phyloP scores from a whole-genome alignment of 768 basidiomycete species.

The Russula brevipes region DNA sequence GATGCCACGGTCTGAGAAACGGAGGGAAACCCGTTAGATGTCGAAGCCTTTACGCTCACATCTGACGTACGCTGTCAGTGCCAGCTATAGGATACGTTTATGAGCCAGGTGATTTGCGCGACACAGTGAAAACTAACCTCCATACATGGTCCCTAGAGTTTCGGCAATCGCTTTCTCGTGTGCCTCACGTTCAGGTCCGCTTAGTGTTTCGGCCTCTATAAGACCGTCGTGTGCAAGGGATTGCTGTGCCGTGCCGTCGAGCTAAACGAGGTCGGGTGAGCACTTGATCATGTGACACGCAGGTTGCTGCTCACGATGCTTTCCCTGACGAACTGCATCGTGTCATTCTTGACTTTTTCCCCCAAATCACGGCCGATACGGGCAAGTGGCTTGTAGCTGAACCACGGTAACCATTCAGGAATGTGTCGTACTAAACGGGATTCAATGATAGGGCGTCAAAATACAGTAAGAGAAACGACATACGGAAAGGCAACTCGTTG shows the following conservation, averaged over 20 bases:
- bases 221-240: not conserved
- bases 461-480: not conserved
- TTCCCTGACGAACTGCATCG: not conserved
- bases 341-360: not conserved
- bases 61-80: not conserved
- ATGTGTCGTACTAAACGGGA: not conserved
- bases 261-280: not conserved
- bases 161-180: not conserved
- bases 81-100: not conserved
- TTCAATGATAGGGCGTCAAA: too few species aligned
- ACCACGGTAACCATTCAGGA: not conserved
- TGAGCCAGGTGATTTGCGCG: not conserved
- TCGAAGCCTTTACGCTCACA: too few species aligned
- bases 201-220: not conserved
- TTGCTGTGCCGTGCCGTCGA: not conserved
- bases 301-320: not conserved
- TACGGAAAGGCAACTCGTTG: slow-evolving; percentile 16
- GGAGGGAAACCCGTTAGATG: not conserved
- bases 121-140: not conserved
- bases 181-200: not conserved
- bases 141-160: not conserved
- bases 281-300: not conserved
- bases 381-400: not conserved
- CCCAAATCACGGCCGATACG: not conserved
- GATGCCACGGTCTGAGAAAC: not conserved